Evolutionary conservation across 345 rosid genomes (phyloP), one percentile per base, ranked within the genome.

Genomic region (Populus simonii): DNA sequence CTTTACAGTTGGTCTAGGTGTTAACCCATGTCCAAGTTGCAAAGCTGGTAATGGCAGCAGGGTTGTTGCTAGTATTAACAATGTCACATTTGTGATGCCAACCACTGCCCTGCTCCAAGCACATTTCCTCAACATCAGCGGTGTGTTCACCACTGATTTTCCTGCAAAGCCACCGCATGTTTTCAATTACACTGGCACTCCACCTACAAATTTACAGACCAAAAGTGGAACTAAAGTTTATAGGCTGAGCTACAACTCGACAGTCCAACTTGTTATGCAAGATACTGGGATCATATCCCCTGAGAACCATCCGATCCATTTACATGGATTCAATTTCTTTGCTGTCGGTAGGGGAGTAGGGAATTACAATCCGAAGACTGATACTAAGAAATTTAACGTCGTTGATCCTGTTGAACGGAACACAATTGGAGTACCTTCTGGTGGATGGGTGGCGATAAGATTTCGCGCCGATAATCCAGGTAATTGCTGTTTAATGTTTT

Each of bases 391-490:
- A 5, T 86, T 86, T 31, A 92, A 92, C 80, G 87, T 92, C 36
- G 86, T 90, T 51, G 94, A 92, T 78, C 97, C 97, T 17, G 92
- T 89, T 0, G 97, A 92, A 81, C 89, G 97, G 77, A 92, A 92
- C 76, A 92, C 97, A 0, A 78, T 90, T 55, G 96, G 96, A 80
- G 89, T 92, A 45, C 96, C 96, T 0, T 85, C 94, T 0, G 94
- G 97, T 12, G 97, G 96, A 17, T 92, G 96, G 96, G 77, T 81
- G 2, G 94, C 94, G 9, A 86, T 92, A 38, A 83, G 96, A 82
- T 92, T 90, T 82, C 85, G 84, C 7, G 94, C 97, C 11, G 92
- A 92, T 68, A 92, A 92, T 84, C 97, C 97, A 47, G 96, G 93
- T 90, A 88, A 69, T 23, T 71, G 15, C 1, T 62, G 12, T 23